Conservation (phyloP, 495 filamentous ascomycete genomes). For the Gamarada debralockiae region DNA sequence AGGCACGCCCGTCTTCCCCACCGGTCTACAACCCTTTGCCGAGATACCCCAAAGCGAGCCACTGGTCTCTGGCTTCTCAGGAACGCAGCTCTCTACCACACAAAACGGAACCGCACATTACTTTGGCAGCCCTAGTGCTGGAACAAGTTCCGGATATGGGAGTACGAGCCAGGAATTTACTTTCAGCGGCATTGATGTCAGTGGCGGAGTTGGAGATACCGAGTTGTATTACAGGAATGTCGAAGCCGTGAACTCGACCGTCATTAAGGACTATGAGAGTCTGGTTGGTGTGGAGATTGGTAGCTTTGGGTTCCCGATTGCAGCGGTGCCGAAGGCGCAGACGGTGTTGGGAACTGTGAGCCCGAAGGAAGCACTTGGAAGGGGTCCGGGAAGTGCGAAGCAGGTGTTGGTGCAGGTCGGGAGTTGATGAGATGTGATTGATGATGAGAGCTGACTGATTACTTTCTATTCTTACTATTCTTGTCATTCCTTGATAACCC, state of each 20-base stretch:
- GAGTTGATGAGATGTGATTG: neutral
- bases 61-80: slow-evolving; percentile 31
- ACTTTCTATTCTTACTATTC: slow-evolving; percentile 4
- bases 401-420: slow-evolving; percentile 19
- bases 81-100: slow-evolving; percentile 42
- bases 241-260: slow-evolving; percentile 45
- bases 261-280: slow-evolving; percentile 32
- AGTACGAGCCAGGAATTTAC: slow-evolving; percentile 50
- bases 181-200: slow-evolving; percentile 42
- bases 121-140: slow-evolving; percentile 39
- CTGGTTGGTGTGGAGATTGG: slow-evolving; percentile 15
- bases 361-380: slow-evolving; percentile 24
- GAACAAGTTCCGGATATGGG: slow-evolving; percentile 45
- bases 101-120: slow-evolving; percentile 56
- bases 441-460: neutral
- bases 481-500: slow-evolving; percentile 3
- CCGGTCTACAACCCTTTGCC: slow-evolving; percentile 49
- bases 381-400: slow-evolving; percentile 21
- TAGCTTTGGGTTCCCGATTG: slow-evolving; percentile 1
- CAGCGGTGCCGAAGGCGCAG: neutral
- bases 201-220: slow-evolving; percentile 22
- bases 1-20: slow-evolving; percentile 58
- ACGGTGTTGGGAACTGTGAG: slow-evolving; percentile 5
- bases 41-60: slow-evolving; percentile 14
- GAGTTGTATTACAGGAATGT: slow-evolving; percentile 48